Percentiles rank a stretch among this genome's conserved stretches.
Conservation (phyloP, 352 stramenopile genomes). For the Peronosclerospora sorghi region DNA sequence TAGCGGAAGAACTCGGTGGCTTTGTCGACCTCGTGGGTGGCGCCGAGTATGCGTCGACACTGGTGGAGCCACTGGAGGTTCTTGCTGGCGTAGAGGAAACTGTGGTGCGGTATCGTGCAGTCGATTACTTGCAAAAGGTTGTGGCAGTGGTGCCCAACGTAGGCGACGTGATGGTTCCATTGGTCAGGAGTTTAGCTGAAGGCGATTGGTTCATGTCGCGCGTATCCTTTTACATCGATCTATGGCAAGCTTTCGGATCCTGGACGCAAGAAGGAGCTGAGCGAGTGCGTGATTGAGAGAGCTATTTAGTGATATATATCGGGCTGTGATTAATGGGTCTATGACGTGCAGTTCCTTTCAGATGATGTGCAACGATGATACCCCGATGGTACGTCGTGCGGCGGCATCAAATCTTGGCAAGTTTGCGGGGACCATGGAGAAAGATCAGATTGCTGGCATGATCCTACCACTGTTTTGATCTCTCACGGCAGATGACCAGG, state of each 20-base stretch:
- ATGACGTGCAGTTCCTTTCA: slow-evolving; percentile 51
- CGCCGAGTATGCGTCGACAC: slow-evolving; percentile 40
- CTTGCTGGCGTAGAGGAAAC: slow-evolving; percentile 90
- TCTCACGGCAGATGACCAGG: slow-evolving; percentile 88
- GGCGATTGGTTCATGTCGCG: slow-evolving; percentile 85
- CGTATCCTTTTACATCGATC: slow-evolving; percentile 64
- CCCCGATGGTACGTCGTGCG: slow-evolving; percentile 77
- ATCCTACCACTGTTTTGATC: slow-evolving; percentile 82
- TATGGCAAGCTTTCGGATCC: slow-evolving; percentile 52
- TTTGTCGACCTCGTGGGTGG: slow-evolving; percentile 87
- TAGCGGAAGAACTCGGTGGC: slow-evolving; percentile 84
- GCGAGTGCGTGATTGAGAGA: slow-evolving; percentile 43
- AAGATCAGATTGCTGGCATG: slow-evolving; percentile 52
- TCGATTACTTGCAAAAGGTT: slow-evolving; percentile 68
- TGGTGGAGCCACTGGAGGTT: slow-evolving; percentile 86
- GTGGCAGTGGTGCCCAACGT: slow-evolving; percentile 47
- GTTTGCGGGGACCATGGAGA: slow-evolving; percentile 60
- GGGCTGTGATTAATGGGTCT: slow-evolving; percentile 2
- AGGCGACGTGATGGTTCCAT: slow-evolving; percentile 56
- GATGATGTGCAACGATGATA: slow-evolving; percentile 76
- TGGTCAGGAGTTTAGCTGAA: slow-evolving; percentile 69
- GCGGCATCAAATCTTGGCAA: slow-evolving; percentile 76
- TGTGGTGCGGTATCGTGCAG: slow-evolving; percentile 82
- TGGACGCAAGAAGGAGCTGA: slow-evolving; percentile 67
- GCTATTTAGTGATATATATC: background rate